Evolutionary conservation across 805 yeast species (phyloP).

Genomic region (Yamadazyma olivae): DNA sequence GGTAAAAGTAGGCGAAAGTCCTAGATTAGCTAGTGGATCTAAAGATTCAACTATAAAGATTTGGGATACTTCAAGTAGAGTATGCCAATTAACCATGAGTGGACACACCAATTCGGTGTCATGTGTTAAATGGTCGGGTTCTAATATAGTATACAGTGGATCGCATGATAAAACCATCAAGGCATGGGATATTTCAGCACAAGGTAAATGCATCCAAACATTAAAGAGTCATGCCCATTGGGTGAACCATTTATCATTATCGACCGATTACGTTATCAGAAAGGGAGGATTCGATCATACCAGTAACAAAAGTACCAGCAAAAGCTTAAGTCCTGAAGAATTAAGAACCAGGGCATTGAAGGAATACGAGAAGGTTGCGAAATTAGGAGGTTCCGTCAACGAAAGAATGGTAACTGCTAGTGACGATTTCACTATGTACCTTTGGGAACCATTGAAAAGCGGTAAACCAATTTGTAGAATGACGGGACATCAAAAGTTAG

Average conservation of each 20-base stretch:
- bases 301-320: conserved; percentile 39
- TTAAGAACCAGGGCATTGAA: conserved; percentile 50
- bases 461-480: conserved; percentile 85
- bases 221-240: conserved; percentile 93
- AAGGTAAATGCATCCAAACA: conserved; percentile 75
- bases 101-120: conserved; percentile 90
- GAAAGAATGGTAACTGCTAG: conserved; percentile 93
- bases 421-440: conserved; percentile 96
- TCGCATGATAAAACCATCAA: conserved; percentile 94
- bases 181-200: conserved; percentile 78
- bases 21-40: conserved; percentile 80
- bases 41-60: conserved; percentile 87
- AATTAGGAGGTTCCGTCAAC: conserved; percentile 47
- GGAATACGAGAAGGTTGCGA: conserved; percentile 62
- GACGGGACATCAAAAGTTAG: conserved; percentile 97
- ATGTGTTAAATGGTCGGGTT: conserved; percentile 97
- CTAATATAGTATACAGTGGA: conserved; percentile 76
- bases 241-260: conserved; percentile 91
- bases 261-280: conserved; percentile 85
- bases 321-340: conserved; percentile 21
- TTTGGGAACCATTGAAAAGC: conserved; percentile 88
- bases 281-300: conserved; percentile 84
- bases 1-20: conserved; percentile 59
- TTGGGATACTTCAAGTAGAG: conserved; percentile 80
- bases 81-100: conserved; percentile 64